These are phyloP conservation scores for Sporothrix euskadiensis DNA, from an alignment of 2,329 filamentous ascomycete species.

Conservation along the genomic window DNA sequence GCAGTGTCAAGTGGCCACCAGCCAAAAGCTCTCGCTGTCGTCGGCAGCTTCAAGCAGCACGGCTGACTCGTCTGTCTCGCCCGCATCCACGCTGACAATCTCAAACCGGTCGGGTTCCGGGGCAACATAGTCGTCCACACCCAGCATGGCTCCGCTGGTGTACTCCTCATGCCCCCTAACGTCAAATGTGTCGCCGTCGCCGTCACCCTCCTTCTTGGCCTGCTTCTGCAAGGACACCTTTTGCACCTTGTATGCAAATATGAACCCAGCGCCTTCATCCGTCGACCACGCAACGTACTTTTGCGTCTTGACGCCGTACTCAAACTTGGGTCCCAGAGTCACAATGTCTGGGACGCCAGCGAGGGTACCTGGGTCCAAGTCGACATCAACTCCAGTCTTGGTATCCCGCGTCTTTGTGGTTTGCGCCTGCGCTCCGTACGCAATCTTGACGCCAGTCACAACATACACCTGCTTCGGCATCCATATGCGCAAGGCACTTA, in stretches of 20 bases:
- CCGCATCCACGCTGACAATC: not conserved
- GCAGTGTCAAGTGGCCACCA: not conserved
- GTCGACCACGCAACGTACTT: not conserved
- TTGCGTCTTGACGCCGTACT: not conserved
- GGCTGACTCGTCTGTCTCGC: not conserved
- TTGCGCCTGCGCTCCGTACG: not conserved
- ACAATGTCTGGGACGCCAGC: not conserved
- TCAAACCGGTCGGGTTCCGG: not conserved
- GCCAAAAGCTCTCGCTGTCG: not conserved
- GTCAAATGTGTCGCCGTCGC: not conserved
- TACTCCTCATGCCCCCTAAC: not conserved
- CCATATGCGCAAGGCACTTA: not conserved
- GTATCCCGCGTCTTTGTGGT: not conserved
- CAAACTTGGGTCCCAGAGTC: not conserved
- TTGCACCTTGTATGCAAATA: slow-evolving; percentile 6
- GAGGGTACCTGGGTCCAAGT: not conserved
- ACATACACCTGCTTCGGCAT: not conserved
- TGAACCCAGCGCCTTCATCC: not conserved
- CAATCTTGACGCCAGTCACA: not conserved
- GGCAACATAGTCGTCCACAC: not conserved
- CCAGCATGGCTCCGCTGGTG: not conserved
- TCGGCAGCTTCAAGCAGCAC: not conserved
- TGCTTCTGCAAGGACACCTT: not conserved
- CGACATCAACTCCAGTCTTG: not conserved
- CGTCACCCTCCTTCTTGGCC: not conserved